Evolutionary conservation across 148 eudicot species (phyloP).

Genomic region (Spergularia marina): DNA sequence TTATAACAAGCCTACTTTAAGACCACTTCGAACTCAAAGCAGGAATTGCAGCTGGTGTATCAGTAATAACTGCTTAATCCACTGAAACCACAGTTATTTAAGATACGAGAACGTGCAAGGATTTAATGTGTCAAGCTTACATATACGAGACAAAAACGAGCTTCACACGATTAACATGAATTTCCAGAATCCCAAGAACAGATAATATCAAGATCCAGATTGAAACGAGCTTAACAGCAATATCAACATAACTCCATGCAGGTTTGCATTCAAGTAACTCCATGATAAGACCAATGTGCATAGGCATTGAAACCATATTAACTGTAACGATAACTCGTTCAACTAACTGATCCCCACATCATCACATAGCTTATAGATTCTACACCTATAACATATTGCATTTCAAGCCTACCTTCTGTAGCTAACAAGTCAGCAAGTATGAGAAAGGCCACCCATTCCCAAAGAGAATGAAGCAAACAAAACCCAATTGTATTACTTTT

Average conservation of each 20-base stretch:
- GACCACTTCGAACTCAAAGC: neutral
- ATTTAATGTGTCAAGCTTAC: neutral
- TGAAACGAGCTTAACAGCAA: neutral
- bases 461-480: neutral
- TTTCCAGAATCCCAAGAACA: neutral
- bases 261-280: slow-evolving; percentile 1
- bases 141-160: neutral
- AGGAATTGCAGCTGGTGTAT: neutral
- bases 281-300: neutral
- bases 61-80: neutral
- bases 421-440: neutral
- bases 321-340: neutral
- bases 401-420: neutral
- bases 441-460: neutral
- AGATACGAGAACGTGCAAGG: too few relatives aligned
- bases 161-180: neutral
- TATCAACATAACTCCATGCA: neutral
- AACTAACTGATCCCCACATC: neutral
- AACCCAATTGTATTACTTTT: neutral
- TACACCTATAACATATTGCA: slow-evolving; percentile 1
- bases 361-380: neutral
- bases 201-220: neutral
- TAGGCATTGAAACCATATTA: neutral
- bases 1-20: slow-evolving; percentile 13
- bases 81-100: neutral